Percentiles rank a stretch among this genome's conserved stretches.
Conservation (phyloP, 805 yeast species). For the Suhomyces faveliae region DNA sequence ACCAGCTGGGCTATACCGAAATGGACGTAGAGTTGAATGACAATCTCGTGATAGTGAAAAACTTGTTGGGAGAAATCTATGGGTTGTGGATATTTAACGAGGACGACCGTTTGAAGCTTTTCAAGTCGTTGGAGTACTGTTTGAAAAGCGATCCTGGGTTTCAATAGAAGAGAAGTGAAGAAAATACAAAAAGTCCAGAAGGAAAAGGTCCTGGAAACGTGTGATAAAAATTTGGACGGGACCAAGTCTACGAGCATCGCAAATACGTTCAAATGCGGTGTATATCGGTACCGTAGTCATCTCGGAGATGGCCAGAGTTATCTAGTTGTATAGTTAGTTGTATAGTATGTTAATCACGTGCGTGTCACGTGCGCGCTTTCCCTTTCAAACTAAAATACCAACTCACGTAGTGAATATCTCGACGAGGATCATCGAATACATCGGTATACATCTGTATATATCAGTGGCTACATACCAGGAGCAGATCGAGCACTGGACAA, state of each 20-base stretch:
- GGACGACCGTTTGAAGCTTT: constrained; percentile 60
- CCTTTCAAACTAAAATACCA: not conserved
- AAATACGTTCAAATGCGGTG: too few species aligned
- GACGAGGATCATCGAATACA: not conserved
- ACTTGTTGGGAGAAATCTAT: constrained; percentile 64
- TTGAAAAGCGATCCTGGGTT: constrained; percentile 29
- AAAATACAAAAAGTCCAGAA: too few species aligned
- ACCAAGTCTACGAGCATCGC: too few species aligned
- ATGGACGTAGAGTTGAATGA: constrained; percentile 69
- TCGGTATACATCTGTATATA: not conserved
- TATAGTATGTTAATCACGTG: not conserved
- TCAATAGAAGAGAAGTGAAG: not conserved
- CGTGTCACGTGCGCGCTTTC: not conserved
- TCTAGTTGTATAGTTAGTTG: too few species aligned
- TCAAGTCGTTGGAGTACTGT: constrained; percentile 44
- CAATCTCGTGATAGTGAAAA: constrained; percentile 67
- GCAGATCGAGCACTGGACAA: not conserved
- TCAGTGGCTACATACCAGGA: not conserved
- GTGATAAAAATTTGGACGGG: too few species aligned
- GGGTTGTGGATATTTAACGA: constrained; percentile 79
- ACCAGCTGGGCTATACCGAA: constrained; percentile 33
- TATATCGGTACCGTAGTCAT: too few species aligned
- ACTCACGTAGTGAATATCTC: not conserved
- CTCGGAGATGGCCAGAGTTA: too few species aligned
- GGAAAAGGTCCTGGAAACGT: too few species aligned